Evolutionary conservation across 768 basidiomycete genomes (phyloP).

Genomic region (Cystobasidium tubakii): DNA sequence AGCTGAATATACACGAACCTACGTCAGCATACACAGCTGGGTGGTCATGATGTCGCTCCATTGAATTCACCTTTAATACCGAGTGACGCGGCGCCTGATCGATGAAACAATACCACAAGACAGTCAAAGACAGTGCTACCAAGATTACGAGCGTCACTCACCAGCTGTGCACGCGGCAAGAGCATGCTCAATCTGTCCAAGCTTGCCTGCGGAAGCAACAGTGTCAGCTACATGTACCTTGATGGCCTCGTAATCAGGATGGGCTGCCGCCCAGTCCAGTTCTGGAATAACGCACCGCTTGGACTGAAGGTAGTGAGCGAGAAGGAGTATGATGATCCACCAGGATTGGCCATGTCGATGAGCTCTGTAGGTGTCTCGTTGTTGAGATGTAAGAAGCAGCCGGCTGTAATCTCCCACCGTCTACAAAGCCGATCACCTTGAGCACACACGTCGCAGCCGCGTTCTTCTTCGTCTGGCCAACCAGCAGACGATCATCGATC

Average conservation of each 20-base stretch:
- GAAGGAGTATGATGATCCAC: conserved; percentile 53
- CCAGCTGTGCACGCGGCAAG: conserved; percentile 61
- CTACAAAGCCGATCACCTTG: not conserved
- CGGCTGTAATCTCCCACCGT: not conserved
- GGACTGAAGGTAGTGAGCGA: conserved; percentile 99
- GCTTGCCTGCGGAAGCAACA: conserved; percentile 49
- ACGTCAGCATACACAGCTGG: conserved; percentile 8
- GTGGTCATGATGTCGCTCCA: not conserved
- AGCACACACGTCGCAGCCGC: too few species aligned
- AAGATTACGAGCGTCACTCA: conserved; percentile 55
- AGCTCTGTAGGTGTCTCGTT: not conserved
- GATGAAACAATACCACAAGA: not conserved
- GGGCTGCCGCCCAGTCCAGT: not conserved
- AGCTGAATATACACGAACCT: conserved; percentile 57
- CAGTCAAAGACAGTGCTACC: not conserved
- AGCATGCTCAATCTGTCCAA: conserved; percentile 99
- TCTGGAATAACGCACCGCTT: conserved; percentile 62
- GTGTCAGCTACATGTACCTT: not conserved
- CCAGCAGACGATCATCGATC: too few species aligned
- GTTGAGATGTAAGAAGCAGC: not conserved
- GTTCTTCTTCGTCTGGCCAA: too few species aligned
- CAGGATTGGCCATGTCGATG: conserved; percentile 18
- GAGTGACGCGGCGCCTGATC: conserved; percentile 73
- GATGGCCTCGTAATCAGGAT: not conserved
- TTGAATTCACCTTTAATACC: conserved; percentile 86